Evolutionary conservation across 2,329 filamentous ascomycete species (phyloP).

Genomic region (Beauveria pseudobassiana): DNA sequence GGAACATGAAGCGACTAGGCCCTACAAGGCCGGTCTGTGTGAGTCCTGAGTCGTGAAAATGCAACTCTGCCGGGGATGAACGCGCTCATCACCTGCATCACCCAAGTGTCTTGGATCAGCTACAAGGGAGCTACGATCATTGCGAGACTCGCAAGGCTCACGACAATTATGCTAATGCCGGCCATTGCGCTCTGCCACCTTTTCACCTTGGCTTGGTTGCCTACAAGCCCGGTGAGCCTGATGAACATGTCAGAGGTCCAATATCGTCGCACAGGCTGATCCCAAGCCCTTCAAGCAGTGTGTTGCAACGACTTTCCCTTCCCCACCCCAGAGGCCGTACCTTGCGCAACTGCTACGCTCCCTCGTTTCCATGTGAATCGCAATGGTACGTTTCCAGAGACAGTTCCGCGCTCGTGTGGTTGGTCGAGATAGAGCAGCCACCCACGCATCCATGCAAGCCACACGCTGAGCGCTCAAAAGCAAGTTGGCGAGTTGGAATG

Average conservation of each 20-base stretch:
- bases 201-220: neutral
- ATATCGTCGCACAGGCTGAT: neutral
- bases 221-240: no score
- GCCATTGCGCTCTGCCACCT: neutral
- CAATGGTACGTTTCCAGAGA: neutral
- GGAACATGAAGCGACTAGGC: neutral
- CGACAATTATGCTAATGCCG: neutral
- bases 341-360: neutral
- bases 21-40: neutral
- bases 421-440: neutral
- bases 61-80: neutral
- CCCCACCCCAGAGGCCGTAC: neutral
- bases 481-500: neutral
- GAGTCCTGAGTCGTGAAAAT: neutral
- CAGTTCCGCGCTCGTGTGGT: neutral
- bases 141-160: neutral
- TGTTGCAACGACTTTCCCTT: neutral
- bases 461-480: neutral
- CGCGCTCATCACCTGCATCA: neutral
- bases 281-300: neutral
- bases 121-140: neutral
- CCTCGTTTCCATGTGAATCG: neutral
- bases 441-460: neutral
- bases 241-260: no score
- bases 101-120: slow-evolving; percentile 7